Evolutionary conservation across 345 rosid genomes (phyloP).

Genomic region (Salix brachista): DNA sequence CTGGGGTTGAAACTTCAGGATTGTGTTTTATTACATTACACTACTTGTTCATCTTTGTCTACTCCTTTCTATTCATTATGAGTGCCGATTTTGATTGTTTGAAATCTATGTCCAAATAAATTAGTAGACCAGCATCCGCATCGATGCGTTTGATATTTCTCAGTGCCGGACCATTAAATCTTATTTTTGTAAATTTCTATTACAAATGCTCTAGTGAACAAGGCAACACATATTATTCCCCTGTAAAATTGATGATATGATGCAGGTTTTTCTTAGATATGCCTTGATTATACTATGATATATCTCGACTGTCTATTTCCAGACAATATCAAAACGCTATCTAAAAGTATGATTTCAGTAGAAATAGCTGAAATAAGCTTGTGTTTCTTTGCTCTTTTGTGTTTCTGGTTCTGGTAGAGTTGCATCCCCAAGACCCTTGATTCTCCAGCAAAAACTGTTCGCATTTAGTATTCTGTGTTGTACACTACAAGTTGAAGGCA

Average conservation of each 20-base stretch:
- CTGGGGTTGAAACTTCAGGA: slow-evolving; percentile 1
- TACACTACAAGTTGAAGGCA: neutral
- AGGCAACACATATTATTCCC: neutral
- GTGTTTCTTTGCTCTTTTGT: neutral
- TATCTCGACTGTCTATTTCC: no score
- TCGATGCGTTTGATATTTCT: neutral
- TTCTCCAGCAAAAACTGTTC: neutral
- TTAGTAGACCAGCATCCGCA: neutral
- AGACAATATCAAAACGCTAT: no score
- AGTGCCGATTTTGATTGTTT: neutral
- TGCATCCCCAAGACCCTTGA: neutral
- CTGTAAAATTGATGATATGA: neutral
- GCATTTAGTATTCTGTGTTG: neutral
- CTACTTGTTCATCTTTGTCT: neutral
- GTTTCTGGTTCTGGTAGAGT: neutral
- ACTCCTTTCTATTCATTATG: neutral
- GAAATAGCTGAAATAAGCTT: neutral
- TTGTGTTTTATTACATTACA: neutral
- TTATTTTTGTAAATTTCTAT: neutral
- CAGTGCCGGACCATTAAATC: no score
- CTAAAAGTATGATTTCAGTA: no score
- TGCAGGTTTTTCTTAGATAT: neutral
- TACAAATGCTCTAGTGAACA: neutral
- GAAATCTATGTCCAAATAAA: neutral
- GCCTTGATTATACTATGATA: neutral